Percentiles rank a stretch among this genome's conserved stretches.
Conservation (phyloP, 2,329 filamentous ascomycete species). For the Hypoxylon sp. region DNA sequence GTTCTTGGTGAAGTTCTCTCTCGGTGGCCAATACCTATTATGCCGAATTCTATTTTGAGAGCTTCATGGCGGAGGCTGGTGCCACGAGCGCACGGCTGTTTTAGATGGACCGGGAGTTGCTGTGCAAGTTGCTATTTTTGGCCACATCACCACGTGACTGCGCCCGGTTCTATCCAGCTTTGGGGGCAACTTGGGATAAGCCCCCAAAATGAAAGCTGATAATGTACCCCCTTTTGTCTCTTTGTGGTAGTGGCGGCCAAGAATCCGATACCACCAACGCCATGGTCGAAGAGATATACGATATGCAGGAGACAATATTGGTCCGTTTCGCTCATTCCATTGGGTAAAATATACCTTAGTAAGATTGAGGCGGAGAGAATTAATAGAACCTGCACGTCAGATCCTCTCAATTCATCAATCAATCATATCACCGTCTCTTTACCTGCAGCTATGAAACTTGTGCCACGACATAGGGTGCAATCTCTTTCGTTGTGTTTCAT, state of each 20-base stretch:
- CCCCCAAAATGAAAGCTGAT: conserved; percentile 24
- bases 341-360: conserved; percentile 28
- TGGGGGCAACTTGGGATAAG: conserved; percentile 1
- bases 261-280: conserved; percentile 21
- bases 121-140: conserved; percentile 38
- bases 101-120: conserved; percentile 43
- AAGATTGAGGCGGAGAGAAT: conserved; percentile 31
- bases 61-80: conserved; percentile 40
- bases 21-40: conserved; percentile 41
- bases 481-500: conserved; percentile 21
- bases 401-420: conserved; percentile 20
- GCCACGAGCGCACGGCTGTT: conserved; percentile 45
- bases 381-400: conserved; percentile 27
- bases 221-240: conserved; percentile 14
- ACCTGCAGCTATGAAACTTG: conserved; percentile 39
- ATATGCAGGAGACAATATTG: conserved; percentile 16
- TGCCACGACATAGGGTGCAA: conserved; percentile 21
- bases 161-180: background rate
- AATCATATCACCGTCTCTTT: conserved; percentile 31
- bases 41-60: conserved; percentile 47
- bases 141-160: conserved; percentile 37
- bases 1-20: conserved; percentile 22
- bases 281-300: conserved; percentile 18
- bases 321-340: conserved; percentile 11
- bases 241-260: conserved; percentile 23